Evolutionary conservation across 768 basidiomycete genomes (phyloP), one percentile per base, ranked within the genome.

Genomic region (Lentinula sp.): DNA sequence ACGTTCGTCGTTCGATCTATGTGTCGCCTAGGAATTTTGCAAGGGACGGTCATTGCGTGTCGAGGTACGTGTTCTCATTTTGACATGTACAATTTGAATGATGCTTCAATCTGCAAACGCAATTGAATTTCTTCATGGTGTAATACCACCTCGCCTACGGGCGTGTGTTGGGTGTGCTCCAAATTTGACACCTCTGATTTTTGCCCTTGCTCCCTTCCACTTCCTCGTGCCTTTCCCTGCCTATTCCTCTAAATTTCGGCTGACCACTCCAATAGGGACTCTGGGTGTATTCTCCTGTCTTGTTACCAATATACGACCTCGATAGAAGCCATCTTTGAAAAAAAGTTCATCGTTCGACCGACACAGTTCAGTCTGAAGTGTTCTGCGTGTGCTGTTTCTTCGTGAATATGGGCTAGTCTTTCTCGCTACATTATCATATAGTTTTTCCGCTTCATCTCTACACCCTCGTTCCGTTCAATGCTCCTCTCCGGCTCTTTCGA

Each of bases 111-210:
- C 76, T 72, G 70, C 70, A 73, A 71, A 71, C 75, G 77, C 74
- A 64, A 73, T 86, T 87, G 90, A 91, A 91, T 92, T 92, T 92
- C 90, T 92, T 92, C 90, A 91, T 78, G 90, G 90, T 85, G 87
- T 74, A 89, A 48, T 88, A 87, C 85, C 84, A 77, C 68, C 66
- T 65, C 57, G 62, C 61, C 67, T 64, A 61, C 60, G 61, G 35
- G 65, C n/a, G 46, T 9, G 50, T 45, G 65, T 63, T 63, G 66
- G 71, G 86, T 87, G 83, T 76, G 90, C 90, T 88, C 88, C 90
- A 87, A 84, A 81, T 67, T 68, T 85, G 89, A 89, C 86, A 79
- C 74, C 66, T 73, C 79, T 82, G 79, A 81, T 62, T 18, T 23
- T 12, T 20, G 6, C 42, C 16, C 16, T n/a, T 43, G 16, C 16